Base-by-base conservation (phyloP, 106 monocot genomes). In the Ottelia alismoides region DNA sequence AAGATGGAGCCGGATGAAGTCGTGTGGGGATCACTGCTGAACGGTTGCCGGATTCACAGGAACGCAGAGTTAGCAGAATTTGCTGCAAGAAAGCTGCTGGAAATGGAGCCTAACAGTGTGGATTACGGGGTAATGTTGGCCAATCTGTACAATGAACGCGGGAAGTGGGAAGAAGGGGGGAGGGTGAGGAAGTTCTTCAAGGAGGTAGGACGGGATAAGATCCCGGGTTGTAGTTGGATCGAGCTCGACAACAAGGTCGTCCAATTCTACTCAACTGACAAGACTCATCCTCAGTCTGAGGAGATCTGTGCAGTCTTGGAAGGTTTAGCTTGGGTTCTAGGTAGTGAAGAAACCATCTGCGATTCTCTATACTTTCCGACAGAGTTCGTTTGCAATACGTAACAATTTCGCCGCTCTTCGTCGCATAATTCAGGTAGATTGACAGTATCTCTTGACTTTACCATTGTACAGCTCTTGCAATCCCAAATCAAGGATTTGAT, bases 191-290 rank as follows among this genome's bases (percentile, higher is more conserved):
- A 75, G 70, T n/a, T 55, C 49, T 55, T 98, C 70, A 82, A 85
- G 52, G 76, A 80, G 49, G 50, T 23, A 10, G 74, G 65, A 35
- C 74, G 74, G 30, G 85, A 80, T 66, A 98, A 90, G 68, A 45
- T 98, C 44, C 89, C 98, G 2, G 98, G 98, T 0, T 98, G 89
- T 45, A 98, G 98, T 55, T 98, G 98, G 90, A 76, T 98, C 45
- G 98, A 98, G 60, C 44, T 79, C 5, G 77, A 98, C 18, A 63
- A 55, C 26, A 60, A 77, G 32, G 74, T 85, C 53, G 67, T 73
- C 26, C 76, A 68, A 30, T 98, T 98, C 65, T 77, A 75, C 62
- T 90, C 89, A 25, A 55, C 77, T 43, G 89, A 89, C 62, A 76
- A 70, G 20, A 14, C 55, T 23, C 84, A 89, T 47, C 53, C 76